Base-by-base conservation (phyloP, 768 basidiomycete species). In the Clitopilus hobsonii region DNA sequence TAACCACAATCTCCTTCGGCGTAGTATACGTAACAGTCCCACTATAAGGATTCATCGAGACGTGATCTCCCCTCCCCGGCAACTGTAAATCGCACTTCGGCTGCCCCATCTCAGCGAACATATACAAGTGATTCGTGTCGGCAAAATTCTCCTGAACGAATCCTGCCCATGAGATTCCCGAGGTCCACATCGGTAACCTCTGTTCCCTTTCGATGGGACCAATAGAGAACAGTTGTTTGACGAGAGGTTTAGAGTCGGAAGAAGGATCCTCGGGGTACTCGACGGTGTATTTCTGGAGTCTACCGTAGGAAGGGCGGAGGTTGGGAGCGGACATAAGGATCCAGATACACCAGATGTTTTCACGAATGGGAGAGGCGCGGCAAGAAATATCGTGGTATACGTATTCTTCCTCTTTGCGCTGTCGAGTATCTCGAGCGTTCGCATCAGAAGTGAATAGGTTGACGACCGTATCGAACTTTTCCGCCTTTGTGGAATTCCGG, bases 21-120 rank as follows among this genome's bases (percentile, higher is more conserved):
- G 53, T 54, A 36, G 41, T 28, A 47, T 54, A 54, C 8, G 53
- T 45, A 27, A 54, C 7, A 10, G 41, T 45, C 36, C 53, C 53
- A 26, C 53, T 47, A 47, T 45, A 54, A 7, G 38, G 38, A 45
- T 14, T 24, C 27, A 47, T 30, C 27, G 45, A 20, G 27, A 27
- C 18, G 7, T 25, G 24, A 5, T 26, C 29, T 16, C 23, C 23
- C 25, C 25, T 38, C 38, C 27, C 53, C 11, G 20, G 20, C 6
- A 54, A 25, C 20, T 41, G 28, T 24, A 54, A 47, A 26, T 29
- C n/a, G 5, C 24, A 3, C 38, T 11, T 38, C 22, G 20, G 23
- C 25, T 38, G n/a, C 14, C 24, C 20, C 2, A 27, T 28, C 41
- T 54, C 38, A 8, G 24, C 16, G 13, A 54, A 27, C 10, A 27